phyloP scores from a whole-genome alignment of 176 grass and related monocot genomes.

The Dendrocalamus sinicus region DNA sequence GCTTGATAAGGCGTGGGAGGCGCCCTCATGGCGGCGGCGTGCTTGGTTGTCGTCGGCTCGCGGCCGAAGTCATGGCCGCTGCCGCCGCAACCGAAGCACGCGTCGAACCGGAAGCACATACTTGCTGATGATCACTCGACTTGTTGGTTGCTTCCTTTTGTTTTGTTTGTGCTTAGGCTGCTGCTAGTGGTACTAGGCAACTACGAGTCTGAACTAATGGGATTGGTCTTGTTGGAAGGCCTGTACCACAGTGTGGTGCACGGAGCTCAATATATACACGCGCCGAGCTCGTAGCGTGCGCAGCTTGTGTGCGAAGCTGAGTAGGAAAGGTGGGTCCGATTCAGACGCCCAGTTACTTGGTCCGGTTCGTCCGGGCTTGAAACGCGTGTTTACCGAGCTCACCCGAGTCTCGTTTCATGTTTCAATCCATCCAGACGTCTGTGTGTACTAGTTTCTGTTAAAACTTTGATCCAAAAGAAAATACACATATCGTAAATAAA shows the following conservation, averaged over 20 bases:
- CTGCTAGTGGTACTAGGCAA: not conserved
- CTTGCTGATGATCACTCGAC: not conserved
- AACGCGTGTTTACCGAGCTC: not conserved
- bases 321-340: not conserved
- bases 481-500: too few relatives aligned
- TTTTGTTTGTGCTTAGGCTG: not conserved
- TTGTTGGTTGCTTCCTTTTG: not conserved
- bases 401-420: not conserved
- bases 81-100: slow-evolving; percentile 14
- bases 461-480: too few relatives aligned
- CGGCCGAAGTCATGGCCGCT: not conserved
- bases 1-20: not conserved
- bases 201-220: not conserved
- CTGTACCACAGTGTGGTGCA: not conserved
- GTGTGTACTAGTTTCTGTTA: too few relatives aligned
- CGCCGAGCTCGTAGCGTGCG: not conserved
- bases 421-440: too few relatives aligned
- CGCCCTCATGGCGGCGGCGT: not conserved
- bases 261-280: not conserved
- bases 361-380: not conserved
- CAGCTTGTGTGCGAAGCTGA: not conserved
- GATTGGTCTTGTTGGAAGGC: not conserved
- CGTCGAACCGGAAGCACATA: slow-evolving; percentile 43
- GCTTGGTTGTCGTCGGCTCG: not conserved
- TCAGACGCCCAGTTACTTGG: not conserved